Evolutionary conservation across 2,329 filamentous ascomycete genomes (phyloP), one percentile per base, ranked within the genome.

Genomic region (Waltergamsia citrina): DNA sequence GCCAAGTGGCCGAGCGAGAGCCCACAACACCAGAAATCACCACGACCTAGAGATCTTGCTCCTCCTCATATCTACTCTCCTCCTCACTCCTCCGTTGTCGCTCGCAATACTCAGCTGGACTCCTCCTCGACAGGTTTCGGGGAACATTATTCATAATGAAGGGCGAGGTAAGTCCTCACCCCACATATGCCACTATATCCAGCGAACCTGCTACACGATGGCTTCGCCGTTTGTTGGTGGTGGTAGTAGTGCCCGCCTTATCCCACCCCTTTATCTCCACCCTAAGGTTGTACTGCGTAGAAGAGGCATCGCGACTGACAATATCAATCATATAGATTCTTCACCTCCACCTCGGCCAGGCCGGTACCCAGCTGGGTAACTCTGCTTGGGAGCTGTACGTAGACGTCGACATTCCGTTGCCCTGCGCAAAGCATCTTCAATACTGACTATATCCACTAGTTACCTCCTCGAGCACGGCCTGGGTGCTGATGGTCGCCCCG

Each of bases 361-460:
- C 79, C 63, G 79, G 78, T 63, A 74, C 69, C 54, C 78, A 83
- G 73, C 75, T 83, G 43, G 79, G 78, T 53, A 81, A 81, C 69
- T 79, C 75, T 55, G 78, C 79, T 49, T 83, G 78, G 78, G 78
- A 83, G 63, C 76, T 83, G 78, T 83, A 72, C 54, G 78, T 66
- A 43, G 36, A 45, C 52, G 49, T 38, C 36, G 19, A 32, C 35
- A 22, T 17, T 35, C 34, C 31, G 32, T 27, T 28, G 23, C 33
- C 18, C 15, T 29, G 38, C 27, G 26, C 22, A 19, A 40, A 37
- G 30, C 34, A n/a, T n/a, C n/a, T n/a, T 11, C 24, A 19, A 36
- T 33, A 38, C 49, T 55, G 37, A 53, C 49, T 35, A 38, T 38
- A 36, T 32, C 32, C 29, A 29, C 44, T 52, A 82, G 78, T 50